Evolutionary conservation across 371 early-diverging fungal species (phyloP).

Genomic region (Lichtheimia hyalospora): DNA sequence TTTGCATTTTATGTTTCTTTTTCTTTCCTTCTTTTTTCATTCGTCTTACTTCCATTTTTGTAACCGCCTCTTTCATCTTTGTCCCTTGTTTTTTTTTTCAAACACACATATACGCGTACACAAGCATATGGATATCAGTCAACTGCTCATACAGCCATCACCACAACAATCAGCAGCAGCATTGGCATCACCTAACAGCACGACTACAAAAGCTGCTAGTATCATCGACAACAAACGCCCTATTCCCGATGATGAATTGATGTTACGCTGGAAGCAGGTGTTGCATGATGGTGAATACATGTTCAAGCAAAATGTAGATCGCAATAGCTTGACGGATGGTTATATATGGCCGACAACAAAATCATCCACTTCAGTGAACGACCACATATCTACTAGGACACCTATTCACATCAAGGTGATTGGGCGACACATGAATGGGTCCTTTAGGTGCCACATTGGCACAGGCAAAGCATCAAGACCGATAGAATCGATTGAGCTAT

Average conservation of each 20-base stretch:
- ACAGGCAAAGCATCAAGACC: constrained; percentile 46
- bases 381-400: constrained; percentile 5
- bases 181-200: not conserved
- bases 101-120: not conserved
- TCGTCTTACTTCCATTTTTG: not conserved
- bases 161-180: not conserved
- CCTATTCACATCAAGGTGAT: constrained; percentile 45
- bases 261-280: constrained; percentile 25
- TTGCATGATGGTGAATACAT: constrained; percentile 23
- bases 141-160: not conserved
- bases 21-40: not conserved
- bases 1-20: not conserved
- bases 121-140: constrained; percentile 1
- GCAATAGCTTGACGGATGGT: constrained; percentile 40
- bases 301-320: constrained; percentile 15
- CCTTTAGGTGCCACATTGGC: constrained; percentile 46
- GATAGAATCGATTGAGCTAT: constrained; percentile 34
- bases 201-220: not conserved
- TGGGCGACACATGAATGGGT: constrained; percentile 44
- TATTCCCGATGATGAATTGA: constrained; percentile 21
- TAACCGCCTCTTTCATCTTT: not conserved
- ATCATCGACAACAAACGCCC: not conserved
- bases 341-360: constrained; percentile 18
- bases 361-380: not conserved
- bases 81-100: not conserved